Base-by-base conservation (phyloP, 2,329 filamentous ascomycete genomes). In the Paecilomyces formosus region DNA sequence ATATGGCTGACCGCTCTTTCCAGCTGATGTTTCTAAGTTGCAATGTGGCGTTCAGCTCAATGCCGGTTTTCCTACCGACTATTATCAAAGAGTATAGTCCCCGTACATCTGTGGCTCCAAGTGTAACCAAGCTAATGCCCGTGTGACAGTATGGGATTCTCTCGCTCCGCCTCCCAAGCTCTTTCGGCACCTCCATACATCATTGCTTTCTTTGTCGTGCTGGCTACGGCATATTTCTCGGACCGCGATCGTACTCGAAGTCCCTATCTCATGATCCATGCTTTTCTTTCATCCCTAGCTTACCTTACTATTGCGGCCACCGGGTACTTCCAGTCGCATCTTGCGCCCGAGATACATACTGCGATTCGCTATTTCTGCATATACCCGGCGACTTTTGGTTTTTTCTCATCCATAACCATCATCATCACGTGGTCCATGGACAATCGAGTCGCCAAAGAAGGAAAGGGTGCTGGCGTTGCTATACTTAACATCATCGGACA, bases 371-470 rank as follows among this genome's bases (percentile, higher is more conserved):
- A 96, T 68, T 66, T 87, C 5, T 88, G 86, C 58, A 81, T 96
- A 7, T 96, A 88, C 70, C 90, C 90, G 0, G 90, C 92, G 1
- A 83, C 87, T 1, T 78, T 85, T 0, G 92, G 92, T 3, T 94
- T 96, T 74, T 93, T 96, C 78, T 86, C 84, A 60, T 88, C 90
- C 21, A 88, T 96, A 58, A 91, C 90, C 0, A 81, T 96, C 31
- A 88, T 92, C 64, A 89, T 96, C 58, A 88, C 90, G 1, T 96
- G 92, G 92, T 90, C 84, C 35, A 84, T 96, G 68, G 95, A 96
- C 70, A 96, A 96, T 72, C 89, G 94, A 69, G 76, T 82, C 56
- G 85, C 80, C 12, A 84, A 87, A 61, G 84, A 83, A 55, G 83
- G 85, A 6, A 88, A 89, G 64, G 90, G 90, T 0, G 85, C 85